phyloP scores from a whole-genome alignment of 805 yeast genomes.

The Hanseniaspora jakobsenii region DNA sequence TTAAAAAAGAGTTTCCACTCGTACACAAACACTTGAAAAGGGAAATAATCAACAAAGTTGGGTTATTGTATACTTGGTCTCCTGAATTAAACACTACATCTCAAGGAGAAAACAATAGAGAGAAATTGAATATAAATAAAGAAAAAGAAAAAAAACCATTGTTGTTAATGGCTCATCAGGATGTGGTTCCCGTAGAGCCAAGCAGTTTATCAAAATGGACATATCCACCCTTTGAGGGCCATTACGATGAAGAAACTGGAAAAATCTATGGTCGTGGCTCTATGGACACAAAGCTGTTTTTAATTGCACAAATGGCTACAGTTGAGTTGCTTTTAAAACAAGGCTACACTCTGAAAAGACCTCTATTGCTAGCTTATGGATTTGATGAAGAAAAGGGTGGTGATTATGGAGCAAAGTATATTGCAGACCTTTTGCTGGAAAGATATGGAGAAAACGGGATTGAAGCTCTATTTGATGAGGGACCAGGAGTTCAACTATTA shows the following conservation, averaged over 20 bases:
- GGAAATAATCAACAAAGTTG: constrained; percentile 45
- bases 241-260: constrained; percentile 42
- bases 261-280: constrained; percentile 60
- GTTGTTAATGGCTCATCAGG: constrained; percentile 60
- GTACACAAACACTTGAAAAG: constrained; percentile 36
- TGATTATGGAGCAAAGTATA: constrained; percentile 42
- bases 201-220: constrained; percentile 46
- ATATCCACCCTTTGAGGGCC: constrained; percentile 51
- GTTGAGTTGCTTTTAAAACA: constrained; percentile 36
- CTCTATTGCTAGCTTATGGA: constrained; percentile 53
- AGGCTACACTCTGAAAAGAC: constrained; percentile 41
- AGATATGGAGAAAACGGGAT: constrained; percentile 49
- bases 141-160: constrained; percentile 44
- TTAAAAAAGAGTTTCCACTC: constrained; percentile 28
- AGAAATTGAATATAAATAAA: no score
- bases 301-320: constrained; percentile 49
- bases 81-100: constrained; percentile 42
- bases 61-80: constrained; percentile 49
- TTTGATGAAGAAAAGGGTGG: constrained; percentile 70
- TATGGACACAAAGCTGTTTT: constrained; percentile 52
- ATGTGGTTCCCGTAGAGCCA: constrained; percentile 59
- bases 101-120: no score
- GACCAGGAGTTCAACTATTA: constrained; percentile 32
- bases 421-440: constrained; percentile 36
- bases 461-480: constrained; percentile 55